A percentile compares a stretch with the other conserved stretches of the same genome.
phyloP scores from a whole-genome alignment of 2,329 filamentous ascomycete species.

The Gliomastix tumulicola region DNA sequence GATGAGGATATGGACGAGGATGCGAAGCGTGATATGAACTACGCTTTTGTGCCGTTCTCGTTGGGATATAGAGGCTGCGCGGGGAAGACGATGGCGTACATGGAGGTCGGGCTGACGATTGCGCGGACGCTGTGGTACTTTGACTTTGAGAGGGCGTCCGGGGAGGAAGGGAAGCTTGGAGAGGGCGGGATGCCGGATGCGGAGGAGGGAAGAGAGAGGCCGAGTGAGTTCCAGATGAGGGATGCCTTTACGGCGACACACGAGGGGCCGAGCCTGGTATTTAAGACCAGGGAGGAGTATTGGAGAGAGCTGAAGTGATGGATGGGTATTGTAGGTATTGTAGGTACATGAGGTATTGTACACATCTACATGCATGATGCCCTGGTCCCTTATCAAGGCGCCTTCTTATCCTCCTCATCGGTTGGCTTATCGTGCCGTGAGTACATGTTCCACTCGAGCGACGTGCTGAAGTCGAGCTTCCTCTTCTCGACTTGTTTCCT shows the following conservation, averaged over 20 bases:
- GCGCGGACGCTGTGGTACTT: constrained; percentile 4
- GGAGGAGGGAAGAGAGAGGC: neutral
- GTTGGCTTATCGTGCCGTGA: constrained; percentile 48
- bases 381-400: too few relatives aligned
- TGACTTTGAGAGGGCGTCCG: constrained; percentile 2
- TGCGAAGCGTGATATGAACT: constrained; percentile 20
- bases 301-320: neutral
- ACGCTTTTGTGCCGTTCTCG: constrained; percentile 4
- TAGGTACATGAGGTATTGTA: too few relatives aligned
- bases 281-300: neutral
- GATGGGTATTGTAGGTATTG: too few relatives aligned
- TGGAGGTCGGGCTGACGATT: constrained; percentile 2
- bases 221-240: neutral
- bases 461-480: constrained; percentile 50
- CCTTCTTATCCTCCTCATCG: too few relatives aligned
- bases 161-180: neutral
- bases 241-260: neutral
- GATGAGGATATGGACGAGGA: constrained; percentile 13
- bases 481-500: constrained; percentile 54
- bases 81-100: constrained; percentile 5
- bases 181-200: neutral
- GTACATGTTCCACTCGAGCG: constrained; percentile 55
- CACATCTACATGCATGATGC: too few relatives aligned
- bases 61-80: constrained; percentile 3
- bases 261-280: neutral